phyloP scores from a whole-genome alignment of 129 eudicot genomes.

The Arctium minus region DNA sequence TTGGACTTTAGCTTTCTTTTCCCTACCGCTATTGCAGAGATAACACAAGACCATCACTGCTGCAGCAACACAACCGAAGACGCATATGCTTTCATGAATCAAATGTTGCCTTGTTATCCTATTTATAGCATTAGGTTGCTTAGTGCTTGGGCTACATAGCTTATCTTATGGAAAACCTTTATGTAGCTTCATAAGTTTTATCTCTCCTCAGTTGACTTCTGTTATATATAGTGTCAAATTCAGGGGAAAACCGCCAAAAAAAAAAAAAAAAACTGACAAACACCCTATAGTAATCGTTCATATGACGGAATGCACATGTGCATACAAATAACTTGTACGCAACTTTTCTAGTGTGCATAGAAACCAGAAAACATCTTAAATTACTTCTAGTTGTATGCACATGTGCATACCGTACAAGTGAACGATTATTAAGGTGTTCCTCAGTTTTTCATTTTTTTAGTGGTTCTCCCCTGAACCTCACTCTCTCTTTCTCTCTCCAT shows the following conservation, averaged over 20 bases:
- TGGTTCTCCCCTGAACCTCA: no score
- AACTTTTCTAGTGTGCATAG: background rate
- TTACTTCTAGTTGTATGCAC: no score
- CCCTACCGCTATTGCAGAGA: conserved; percentile 12
- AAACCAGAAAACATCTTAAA: background rate
- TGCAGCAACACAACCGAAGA: conserved; percentile 18
- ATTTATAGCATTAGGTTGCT: conserved; percentile 9
- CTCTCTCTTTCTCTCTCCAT: background rate
- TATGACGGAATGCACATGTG: background rate
- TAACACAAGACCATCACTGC: conserved; percentile 2
- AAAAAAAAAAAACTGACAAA: background rate
- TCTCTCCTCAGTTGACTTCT: background rate
- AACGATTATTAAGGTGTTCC: no score
- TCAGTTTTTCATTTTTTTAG: no score
- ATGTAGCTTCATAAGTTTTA: background rate
- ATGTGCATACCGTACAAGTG: no score
- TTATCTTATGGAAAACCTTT: background rate
- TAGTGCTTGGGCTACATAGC: background rate
- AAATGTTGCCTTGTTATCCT: conserved; percentile 1
- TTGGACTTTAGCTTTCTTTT: conserved; percentile 1
- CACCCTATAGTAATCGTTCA: background rate
- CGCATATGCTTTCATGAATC: conserved; percentile 27
- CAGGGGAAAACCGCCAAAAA: no score
- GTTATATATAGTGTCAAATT: background rate
- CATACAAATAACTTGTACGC: background rate